Evolutionary conservation across 1,284 basidiomycete species (phyloP), one percentile per base, ranked within the genome.

Genomic region (Marasmius sp.): DNA sequence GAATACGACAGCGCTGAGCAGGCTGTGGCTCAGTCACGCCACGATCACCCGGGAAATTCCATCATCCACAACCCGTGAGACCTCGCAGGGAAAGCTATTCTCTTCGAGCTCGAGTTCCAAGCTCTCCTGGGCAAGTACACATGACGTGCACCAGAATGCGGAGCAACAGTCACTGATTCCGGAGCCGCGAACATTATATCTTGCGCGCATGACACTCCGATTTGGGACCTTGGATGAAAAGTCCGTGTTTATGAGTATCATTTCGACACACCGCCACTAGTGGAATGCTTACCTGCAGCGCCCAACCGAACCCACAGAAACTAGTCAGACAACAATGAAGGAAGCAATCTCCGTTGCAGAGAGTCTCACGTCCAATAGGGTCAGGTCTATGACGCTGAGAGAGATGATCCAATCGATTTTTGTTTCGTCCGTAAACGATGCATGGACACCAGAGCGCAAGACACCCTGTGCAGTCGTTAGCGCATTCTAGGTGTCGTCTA

Each of bases 41-140:
- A 27, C 27, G 27, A 27, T 27, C 27, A 27, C 27, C 5, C 27
- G 27, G 27, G 27, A 27, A 5, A 27, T 27, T 27, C 27, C 27
- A 27, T 27, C 27, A 27, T 27, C 27, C 27, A 27, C 27, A 27
- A 27, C 27, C 27, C 27, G 27, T 27, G 27, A 49, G 27, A 55
- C 52, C 16, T 53, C 59, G 33, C 55, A 12, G 3, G 60, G 60
- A 55, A 77, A 73, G 62, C 75, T 79, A 48, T 72, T 68, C 68
- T 85, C 83, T 68, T 85, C 84, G 50, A 79, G 69, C 63, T 77
- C 74, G 20, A 85, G 66, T 67, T 85, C 84, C 27, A 77, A 72
- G 50, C 73, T 71, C 64, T 81, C 81, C 66, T 85, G 84, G 0
- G 76, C 75, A 47, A 85, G 76, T 6, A 76, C 74, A 65, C 84